A percentile compares a stretch with the other conserved stretches of the same genome.
These are phyloP conservation scores for Penicillium sp. DNA, from an alignment of 2,329 filamentous ascomycete genomes.

Conservation along the genomic window DNA sequence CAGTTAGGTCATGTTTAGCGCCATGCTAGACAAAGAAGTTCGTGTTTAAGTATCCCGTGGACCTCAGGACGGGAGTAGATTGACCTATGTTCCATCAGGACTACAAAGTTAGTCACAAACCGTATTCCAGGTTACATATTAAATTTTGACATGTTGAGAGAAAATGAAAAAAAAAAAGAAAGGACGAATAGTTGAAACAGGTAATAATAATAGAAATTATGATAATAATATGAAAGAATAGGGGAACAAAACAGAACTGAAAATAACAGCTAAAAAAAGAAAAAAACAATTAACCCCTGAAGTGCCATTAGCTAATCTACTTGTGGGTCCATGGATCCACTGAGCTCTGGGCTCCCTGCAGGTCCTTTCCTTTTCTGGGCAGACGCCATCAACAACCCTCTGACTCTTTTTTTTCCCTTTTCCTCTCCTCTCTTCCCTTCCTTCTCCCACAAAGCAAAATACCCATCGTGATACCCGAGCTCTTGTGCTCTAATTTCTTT, in stretches of 20 bases:
- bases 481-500: slow-evolving; percentile 27
- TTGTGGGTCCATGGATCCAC: slow-evolving; percentile 14
- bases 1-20: slow-evolving; percentile 4
- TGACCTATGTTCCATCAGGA: neutral
- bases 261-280: neutral
- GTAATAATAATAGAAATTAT: neutral
- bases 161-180: no score
- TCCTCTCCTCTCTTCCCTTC: slow-evolving; percentile 16
- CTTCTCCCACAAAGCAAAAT: slow-evolving; percentile 20
- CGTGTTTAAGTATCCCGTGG: neutral
- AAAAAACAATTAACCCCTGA: slow-evolving; percentile 15
- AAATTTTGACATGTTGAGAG: neutral
- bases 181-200: neutral
- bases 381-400: slow-evolving; percentile 19
- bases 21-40: slow-evolving; percentile 9
- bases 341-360: slow-evolving; percentile 25
- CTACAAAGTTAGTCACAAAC: neutral
- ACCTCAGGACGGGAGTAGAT: neutral
- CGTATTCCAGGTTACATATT: neutral
- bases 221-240: neutral
- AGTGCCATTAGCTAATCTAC: slow-evolving; percentile 18
- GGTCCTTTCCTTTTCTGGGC: slow-evolving; percentile 23
- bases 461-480: slow-evolving; percentile 28
- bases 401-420: slow-evolving; percentile 22
- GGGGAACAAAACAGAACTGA: neutral